A percentile compares a stretch with the other conserved stretches of the same genome.
Evolutionary conservation across 108 stramenopile genomes (phyloP).

Genomic region (Conticribra weissflogii): DNA sequence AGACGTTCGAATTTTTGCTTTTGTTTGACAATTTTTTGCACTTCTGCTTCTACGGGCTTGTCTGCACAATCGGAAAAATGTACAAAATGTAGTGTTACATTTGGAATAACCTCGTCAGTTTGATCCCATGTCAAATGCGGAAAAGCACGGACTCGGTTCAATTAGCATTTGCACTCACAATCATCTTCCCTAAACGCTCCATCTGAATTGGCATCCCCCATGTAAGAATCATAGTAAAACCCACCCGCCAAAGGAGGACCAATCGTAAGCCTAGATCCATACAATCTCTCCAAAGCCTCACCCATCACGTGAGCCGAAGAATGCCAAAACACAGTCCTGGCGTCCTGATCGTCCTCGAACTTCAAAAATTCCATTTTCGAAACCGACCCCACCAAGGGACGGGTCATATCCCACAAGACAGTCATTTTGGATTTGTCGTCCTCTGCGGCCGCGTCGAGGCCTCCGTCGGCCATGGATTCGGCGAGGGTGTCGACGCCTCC

Average conservation of each 20-base stretch:
- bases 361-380: slow-evolving; percentile 89
- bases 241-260: slow-evolving; percentile 96
- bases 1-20: slow-evolving; percentile 98
- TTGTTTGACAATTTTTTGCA: slow-evolving; percentile 87
- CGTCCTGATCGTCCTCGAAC: slow-evolving; percentile 90
- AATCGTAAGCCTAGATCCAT: slow-evolving; percentile 93
- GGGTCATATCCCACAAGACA: slow-evolving; percentile 95
- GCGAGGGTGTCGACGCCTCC: slow-evolving; percentile 70
- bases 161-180: too few species aligned
- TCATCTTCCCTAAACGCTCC: slow-evolving; percentile 90
- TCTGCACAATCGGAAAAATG: slow-evolving; percentile 37
- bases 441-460: slow-evolving; percentile 56
- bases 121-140: too few species aligned
- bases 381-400: slow-evolving; percentile 91
- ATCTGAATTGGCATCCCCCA: slow-evolving; percentile 72
- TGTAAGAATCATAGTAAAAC: slow-evolving; percentile 99
- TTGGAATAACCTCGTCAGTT: too few species aligned
- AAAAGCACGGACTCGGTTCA: too few species aligned
- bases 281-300: slow-evolving; percentile 94
- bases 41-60: slow-evolving; percentile 80
- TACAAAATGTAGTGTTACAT: too few species aligned
- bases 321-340: slow-evolving; percentile 98
- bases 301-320: slow-evolving; percentile 98
- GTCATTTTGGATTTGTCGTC: slow-evolving; percentile 55
- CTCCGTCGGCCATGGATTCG: slow-evolving; percentile 77